phyloP scores from a whole-genome alignment of 306 rosid species.

The Begonia loranthoides region DNA sequence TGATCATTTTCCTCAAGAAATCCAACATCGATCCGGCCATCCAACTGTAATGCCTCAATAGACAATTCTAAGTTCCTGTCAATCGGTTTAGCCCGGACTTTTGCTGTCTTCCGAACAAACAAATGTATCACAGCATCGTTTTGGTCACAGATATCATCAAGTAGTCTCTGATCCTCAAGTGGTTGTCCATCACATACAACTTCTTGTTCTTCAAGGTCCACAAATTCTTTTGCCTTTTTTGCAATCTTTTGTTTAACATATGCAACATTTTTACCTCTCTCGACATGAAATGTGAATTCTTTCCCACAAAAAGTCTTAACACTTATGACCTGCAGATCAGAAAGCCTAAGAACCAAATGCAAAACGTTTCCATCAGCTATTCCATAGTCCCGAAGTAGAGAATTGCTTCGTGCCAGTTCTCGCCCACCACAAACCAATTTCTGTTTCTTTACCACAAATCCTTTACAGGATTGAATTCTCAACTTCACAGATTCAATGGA shows the following conservation, averaged over 20 bases:
- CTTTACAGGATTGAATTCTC: conserved; percentile 51
- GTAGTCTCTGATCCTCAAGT: conserved; percentile 72
- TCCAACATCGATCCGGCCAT: conserved; percentile 18
- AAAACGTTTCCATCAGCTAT: conserved; percentile 67
- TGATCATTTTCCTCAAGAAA: conserved; percentile 18
- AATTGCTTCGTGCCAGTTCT: conserved; percentile 62
- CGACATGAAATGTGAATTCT: conserved; percentile 56
- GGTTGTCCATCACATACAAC: conserved; percentile 60
- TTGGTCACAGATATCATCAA: conserved; percentile 54
- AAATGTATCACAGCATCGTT: conserved; percentile 65
- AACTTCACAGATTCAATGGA: conserved; percentile 77
- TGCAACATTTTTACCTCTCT: conserved; percentile 64
- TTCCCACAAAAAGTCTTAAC: conserved; percentile 56
- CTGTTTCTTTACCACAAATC: conserved; percentile 69
- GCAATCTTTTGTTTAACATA: conserved; percentile 75
- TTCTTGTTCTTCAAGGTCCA: conserved; percentile 66
- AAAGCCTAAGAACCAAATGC: conserved; percentile 69
- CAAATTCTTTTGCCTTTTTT: conserved; percentile 42
- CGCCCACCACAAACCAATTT: conserved; percentile 89
- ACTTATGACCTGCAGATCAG: conserved; percentile 71
- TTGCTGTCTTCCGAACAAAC: conserved; percentile 55
- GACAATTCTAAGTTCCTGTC: conserved; percentile 59
- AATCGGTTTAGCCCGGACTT: conserved; percentile 42
- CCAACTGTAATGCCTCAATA: conserved; percentile 31
- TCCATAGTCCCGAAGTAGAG: conserved; percentile 71